Base-by-base conservation (phyloP, 1,139 yeast genomes). In the Lodderomyces margitis region DNA sequence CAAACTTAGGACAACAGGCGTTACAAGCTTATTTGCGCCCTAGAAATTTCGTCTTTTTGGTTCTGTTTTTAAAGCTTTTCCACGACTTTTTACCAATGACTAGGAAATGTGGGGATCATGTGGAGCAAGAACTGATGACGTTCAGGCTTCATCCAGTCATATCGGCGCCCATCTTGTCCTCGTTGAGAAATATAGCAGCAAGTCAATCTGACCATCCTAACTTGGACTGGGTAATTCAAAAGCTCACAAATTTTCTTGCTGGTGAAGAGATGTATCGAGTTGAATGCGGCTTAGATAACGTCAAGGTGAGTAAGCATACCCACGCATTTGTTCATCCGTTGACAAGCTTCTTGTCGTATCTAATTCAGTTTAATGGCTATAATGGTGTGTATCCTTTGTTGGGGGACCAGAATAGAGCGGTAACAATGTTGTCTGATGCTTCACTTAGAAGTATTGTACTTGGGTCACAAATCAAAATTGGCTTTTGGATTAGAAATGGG, bases 401-500 rank as follows among this genome's bases (percentile, higher is more conserved):
- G n/a, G 42, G 43, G 19, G 40, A 43, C 4, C 28, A 54, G 15
- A 46, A 46, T 4, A 37, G 39, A 5, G 69, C 70, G 17, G 70
- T 75, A 46, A 51, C 74, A 42, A 57, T 59, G 3, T 64, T 80
- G 15, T 68, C 84, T 0, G 88, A 82, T 55, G 62, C 73, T 36
- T 72, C 86, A 0, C 61, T 85, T 38, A 68, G 86, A 53, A 72
- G 83, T 16, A 65, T 81, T 9, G 95, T 86, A 0, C 64, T 87
- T 16, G 70, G 83, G 6, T 72, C 91, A 0, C 97, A 92, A 57
- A 80, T 89, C 12, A 78, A 80, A 36, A 74, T 79, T 2, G 95
- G 96, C 0, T 78, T 84, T 47, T 92, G 98, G 98, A 87, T 92
- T 3, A 76, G 98, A 58, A 92, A 92, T 57, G 87, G 87, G n/a